A percentile compares a stretch with the other conserved stretches of the same genome.
These are phyloP conservation scores for Aspergillus tubingensis DNA, from an alignment of 2,329 filamentous ascomycete species.

Conservation along the genomic window DNA sequence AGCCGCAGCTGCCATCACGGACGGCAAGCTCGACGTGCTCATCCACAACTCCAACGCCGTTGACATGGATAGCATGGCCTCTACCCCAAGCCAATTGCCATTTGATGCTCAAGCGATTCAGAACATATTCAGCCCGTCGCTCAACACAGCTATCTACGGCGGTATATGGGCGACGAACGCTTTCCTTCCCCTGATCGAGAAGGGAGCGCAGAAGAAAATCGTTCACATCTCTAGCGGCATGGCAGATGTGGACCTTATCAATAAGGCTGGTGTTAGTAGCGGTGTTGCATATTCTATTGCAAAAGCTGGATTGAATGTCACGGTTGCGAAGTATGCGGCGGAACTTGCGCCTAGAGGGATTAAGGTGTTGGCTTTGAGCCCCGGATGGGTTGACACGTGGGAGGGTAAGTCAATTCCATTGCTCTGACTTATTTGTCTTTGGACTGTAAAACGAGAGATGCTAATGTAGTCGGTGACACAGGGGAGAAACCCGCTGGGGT, in stretches of 20 bases:
- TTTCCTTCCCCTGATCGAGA: slow-evolving; percentile 46
- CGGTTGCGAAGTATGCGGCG: slow-evolving; percentile 45
- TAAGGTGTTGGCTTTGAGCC: slow-evolving; percentile 37
- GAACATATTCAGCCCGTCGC: slow-evolving; percentile 22
- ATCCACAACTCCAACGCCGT: slow-evolving; percentile 45
- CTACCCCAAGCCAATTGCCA: slow-evolving; percentile 21
- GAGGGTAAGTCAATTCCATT: slow-evolving; percentile 20
- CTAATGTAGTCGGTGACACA: not conserved
- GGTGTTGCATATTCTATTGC: slow-evolving; percentile 38
- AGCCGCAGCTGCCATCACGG: slow-evolving; percentile 35
- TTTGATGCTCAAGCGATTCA: slow-evolving; percentile 15
- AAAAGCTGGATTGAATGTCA: slow-evolving; percentile 47
- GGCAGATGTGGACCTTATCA: slow-evolving; percentile 32
- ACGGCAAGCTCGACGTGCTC: slow-evolving; percentile 44
- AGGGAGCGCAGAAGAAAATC: slow-evolving; percentile 46
- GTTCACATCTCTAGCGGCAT: slow-evolving; percentile 42
- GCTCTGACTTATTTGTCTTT: not conserved
- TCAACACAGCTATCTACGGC: slow-evolving; percentile 17
- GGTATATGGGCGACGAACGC: slow-evolving; percentile 31
- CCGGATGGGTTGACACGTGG: slow-evolving; percentile 34
- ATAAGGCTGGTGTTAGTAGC: slow-evolving; percentile 23
- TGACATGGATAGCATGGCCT: slow-evolving; percentile 12
- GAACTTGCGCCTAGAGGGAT: slow-evolving; percentile 36
- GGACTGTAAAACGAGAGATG: not conserved
- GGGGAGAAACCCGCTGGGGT: slow-evolving; percentile 16